Evolutionary conservation across 106 monocot genomes (phyloP), one percentile per base, ranked within the genome.

Genomic region (Triglochin maritima): DNA sequence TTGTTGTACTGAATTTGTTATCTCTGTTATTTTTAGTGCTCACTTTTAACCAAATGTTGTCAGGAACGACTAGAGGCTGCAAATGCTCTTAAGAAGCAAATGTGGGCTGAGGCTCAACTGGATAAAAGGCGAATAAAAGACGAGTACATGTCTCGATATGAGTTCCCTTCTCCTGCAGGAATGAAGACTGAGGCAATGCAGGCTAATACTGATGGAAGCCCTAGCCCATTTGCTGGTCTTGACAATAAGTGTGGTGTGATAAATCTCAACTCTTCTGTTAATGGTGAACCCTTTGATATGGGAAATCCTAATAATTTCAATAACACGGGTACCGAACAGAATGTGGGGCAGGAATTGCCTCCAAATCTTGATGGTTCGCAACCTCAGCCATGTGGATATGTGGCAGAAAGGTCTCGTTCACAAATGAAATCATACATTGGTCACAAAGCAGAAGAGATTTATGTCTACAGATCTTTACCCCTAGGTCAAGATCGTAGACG

Each of bases 21-120:
- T 9, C 46, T 58, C 10, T 71, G 49, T 4, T 47, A 9, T 17
- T 63, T 60, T 59, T 44, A 68, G 14, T 46, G 47, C 48, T 46
- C 65, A 5, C 7, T 59, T 64, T 80, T 59, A 74, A 52, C 2
- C 54, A 42, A 8, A 49, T 47, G 55, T 60, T 69, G 81, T 56
- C 79, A 98, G 96, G 92, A 89, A 72, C 92, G 98, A n/a, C 64
- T 99, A 68, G 98, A 99, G 77, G 92, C 89, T 59, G 98, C 98
- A 71, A 92, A 67, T 81, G 75, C 87, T 66, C 81, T 99, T n/a
- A 99, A 99, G 73, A 99, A 99, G 69, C 92, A 99, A 71, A 92
- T 99, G 92, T 92, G 92, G 92, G 82, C 88, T 44, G 98, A 92
- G 57, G 88, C 82, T 71, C 98, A 99, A 67, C 70, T 86, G 48